phyloP scores from a whole-genome alignment of 352 stramenopile genomes.

The Phytophthora pisi region DNA sequence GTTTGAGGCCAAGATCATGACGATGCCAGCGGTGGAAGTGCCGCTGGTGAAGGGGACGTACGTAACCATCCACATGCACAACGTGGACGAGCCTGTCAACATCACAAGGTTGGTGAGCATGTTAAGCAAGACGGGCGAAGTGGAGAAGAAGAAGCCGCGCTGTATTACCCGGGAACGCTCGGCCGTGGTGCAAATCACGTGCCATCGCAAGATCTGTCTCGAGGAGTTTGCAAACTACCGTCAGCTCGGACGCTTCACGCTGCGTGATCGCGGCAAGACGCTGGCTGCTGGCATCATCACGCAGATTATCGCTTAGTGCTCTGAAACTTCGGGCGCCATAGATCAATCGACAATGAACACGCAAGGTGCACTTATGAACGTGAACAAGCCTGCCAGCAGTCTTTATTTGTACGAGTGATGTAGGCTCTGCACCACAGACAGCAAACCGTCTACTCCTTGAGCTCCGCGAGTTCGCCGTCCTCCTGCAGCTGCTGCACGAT shows the following conservation, averaged over 20 bases:
- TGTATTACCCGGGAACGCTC: slow-evolving; percentile 88
- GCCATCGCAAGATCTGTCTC: slow-evolving; percentile 74
- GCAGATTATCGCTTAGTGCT: slow-evolving; percentile 67
- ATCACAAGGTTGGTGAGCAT: slow-evolving; percentile 83
- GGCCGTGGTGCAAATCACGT: slow-evolving; percentile 86
- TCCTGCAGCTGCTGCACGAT: slow-evolving; percentile 97
- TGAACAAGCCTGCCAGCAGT: slow-evolving; percentile 3
- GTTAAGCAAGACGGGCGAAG: slow-evolving; percentile 69
- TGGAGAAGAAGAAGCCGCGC: slow-evolving; percentile 83
- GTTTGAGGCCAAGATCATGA: slow-evolving; percentile 92
- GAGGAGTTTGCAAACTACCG: slow-evolving; percentile 83
- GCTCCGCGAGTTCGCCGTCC: slow-evolving; percentile 77
- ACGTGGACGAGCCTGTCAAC: slow-evolving; percentile 86
- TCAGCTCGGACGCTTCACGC: slow-evolving; percentile 83
- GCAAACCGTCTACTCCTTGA: slow-evolving; percentile 65
- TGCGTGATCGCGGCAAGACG: slow-evolving; percentile 83
- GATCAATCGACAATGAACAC: slow-evolving; percentile 28
- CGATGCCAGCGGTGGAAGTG: slow-evolving; percentile 85
- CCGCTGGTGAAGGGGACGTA: slow-evolving; percentile 85
- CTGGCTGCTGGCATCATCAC: slow-evolving; percentile 87
- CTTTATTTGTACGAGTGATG: slow-evolving; percentile 16
- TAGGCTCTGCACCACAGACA: slow-evolving; percentile 3
- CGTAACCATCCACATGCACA: slow-evolving; percentile 87
- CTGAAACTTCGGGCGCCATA: slow-evolving; percentile 15
- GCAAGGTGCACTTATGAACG: slow-evolving; percentile 11